phyloP scores from a whole-genome alignment of 2,329 filamentous ascomycete genomes.

The Daldinia eschscholtzii region DNA sequence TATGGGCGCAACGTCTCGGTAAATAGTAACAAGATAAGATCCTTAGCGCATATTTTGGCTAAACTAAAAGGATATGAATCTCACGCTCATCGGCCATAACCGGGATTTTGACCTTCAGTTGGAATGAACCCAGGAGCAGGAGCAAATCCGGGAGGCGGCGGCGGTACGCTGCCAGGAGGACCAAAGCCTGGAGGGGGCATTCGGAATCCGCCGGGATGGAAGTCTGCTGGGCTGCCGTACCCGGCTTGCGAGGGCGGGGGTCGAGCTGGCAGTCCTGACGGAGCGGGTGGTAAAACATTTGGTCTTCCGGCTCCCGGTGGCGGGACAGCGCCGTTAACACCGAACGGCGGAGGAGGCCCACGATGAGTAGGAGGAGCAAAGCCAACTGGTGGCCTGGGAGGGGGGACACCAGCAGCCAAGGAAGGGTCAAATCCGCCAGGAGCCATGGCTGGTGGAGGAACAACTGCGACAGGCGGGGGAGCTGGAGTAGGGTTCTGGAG shows the following conservation, averaged over 20 bases:
- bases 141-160: conserved; percentile 50
- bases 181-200: conserved; percentile 61
- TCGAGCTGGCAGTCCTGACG: conserved; percentile 70
- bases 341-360: conserved; percentile 52
- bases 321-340: conserved; percentile 57
- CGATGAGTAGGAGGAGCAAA: conserved; percentile 51
- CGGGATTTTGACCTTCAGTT: conserved; percentile 40
- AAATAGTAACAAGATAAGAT: background rate
- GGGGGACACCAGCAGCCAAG: conserved; percentile 54
- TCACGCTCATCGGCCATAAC: conserved; percentile 3
- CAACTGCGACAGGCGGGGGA: conserved; percentile 44
- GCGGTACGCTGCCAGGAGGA: conserved; percentile 47
- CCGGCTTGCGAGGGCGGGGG: conserved; percentile 77
- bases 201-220: conserved; percentile 61
- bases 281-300: conserved; percentile 67
- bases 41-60: background rate
- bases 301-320: conserved; percentile 50
- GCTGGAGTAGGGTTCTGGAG: conserved; percentile 60
- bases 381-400: conserved; percentile 56
- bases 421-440: conserved; percentile 47
- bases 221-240: conserved; percentile 73
- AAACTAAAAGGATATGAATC: background rate
- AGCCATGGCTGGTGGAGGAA: conserved; percentile 48
- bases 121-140: conserved; percentile 43
- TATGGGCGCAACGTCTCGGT: background rate